phyloP scores from a whole-genome alignment of 2,329 filamentous ascomycete species.

The Aspergillus alliaceus region DNA sequence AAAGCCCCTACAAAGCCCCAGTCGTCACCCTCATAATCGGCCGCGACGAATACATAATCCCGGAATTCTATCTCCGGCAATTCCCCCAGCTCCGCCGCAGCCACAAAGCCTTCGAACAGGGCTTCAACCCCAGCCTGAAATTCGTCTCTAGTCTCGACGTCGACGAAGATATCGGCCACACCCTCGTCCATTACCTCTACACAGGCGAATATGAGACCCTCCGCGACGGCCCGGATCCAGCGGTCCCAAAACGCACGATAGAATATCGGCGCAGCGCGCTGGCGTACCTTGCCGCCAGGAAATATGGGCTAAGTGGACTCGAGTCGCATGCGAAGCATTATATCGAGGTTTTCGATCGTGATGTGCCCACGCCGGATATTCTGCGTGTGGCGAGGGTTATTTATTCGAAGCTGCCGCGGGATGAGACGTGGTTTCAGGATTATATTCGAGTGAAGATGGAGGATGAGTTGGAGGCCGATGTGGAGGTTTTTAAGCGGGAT shows the following conservation, averaged over 20 bases:
- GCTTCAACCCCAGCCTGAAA: not conserved
- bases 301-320: not conserved
- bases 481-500: not conserved
- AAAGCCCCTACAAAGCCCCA: conserved; percentile 2
- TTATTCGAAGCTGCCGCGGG: not conserved
- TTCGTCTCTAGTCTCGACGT: not conserved
- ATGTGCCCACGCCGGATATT: not conserved
- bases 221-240: not conserved
- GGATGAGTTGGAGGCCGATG: not conserved
- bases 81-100: not conserved
- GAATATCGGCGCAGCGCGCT: not conserved
- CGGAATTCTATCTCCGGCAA: not conserved
- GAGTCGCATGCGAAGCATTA: not conserved
- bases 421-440: conserved; percentile 2
- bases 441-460: conserved; percentile 1
- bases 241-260: not conserved
- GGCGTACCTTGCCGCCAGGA: not conserved
- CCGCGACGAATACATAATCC: not conserved
- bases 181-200: conserved; percentile 7
- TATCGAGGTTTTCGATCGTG: not conserved
- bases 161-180: conserved; percentile 3
- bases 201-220: conserved; percentile 4
- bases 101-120: not conserved
- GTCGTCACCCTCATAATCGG: not conserved
- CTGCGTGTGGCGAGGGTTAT: not conserved